A percentile compares a stretch with the other conserved stretches of the same genome.
Conservation (phyloP, 2,329 filamentous ascomycete species). For the Xylariaceae sp. region DNA sequence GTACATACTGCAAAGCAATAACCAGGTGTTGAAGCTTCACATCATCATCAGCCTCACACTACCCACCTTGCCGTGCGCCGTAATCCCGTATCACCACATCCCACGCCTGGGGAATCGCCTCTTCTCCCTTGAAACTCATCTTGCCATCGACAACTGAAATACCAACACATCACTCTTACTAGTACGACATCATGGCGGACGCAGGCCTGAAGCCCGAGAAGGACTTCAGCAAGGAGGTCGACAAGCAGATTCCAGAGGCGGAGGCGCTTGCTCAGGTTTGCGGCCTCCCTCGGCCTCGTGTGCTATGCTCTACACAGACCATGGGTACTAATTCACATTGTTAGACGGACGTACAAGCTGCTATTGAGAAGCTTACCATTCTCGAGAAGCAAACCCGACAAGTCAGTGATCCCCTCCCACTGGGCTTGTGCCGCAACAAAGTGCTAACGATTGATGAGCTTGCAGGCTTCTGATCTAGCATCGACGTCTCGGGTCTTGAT, state of each 20-base stretch:
- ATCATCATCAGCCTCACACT: neutral
- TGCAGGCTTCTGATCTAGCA: slow-evolving; percentile 84
- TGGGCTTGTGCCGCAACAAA: slow-evolving; percentile 9
- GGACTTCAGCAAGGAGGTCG: slow-evolving; percentile 96
- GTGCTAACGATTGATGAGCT: slow-evolving; percentile 21
- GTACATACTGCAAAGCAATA: neutral
- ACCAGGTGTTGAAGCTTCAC: no score
- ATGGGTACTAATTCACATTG: slow-evolving; percentile 5
- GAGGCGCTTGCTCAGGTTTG: slow-evolving; percentile 80
- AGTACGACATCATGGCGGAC: slow-evolving; percentile 64
- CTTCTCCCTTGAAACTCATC: neutral
- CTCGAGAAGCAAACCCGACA: slow-evolving; percentile 98
- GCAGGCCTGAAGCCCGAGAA: slow-evolving; percentile 87
- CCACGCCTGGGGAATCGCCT: neutral
- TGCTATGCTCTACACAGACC: no score
- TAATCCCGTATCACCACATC: neutral
- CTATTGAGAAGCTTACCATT: slow-evolving; percentile 85
- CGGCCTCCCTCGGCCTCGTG: slow-evolving; percentile 7
- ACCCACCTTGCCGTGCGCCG: neutral
- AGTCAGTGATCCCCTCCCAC: slow-evolving; percentile 41
- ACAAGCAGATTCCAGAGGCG: slow-evolving; percentile 84
- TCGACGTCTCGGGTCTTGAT: slow-evolving; percentile 87
- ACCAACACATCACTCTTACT: neutral
- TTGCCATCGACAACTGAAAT: neutral
- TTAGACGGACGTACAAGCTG: slow-evolving; percentile 72